Evolutionary conservation across 768 basidiomycete genomes (phyloP).

Genomic region (Boletus sp.): DNA sequence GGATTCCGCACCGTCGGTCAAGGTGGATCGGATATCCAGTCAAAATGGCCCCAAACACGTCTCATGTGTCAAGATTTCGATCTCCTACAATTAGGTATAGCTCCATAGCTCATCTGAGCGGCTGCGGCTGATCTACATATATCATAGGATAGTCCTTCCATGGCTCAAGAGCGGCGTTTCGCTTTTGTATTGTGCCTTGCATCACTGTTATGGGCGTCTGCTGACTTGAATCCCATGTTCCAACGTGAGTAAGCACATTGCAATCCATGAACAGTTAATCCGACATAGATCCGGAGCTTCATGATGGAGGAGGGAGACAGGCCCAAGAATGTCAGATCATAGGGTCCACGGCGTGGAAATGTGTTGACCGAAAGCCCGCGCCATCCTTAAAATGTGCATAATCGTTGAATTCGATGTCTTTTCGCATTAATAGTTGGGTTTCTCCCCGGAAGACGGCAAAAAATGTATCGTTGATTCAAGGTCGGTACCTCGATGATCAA

Average conservation of each 20-base stretch:
- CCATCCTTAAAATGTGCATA: not conserved
- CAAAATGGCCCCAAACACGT: not conserved
- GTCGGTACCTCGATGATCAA: not conserved
- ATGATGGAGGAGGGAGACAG: not conserved
- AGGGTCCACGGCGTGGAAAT: not conserved
- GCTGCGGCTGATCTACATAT: not conserved
- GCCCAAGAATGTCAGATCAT: not conserved
- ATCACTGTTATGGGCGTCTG: not conserved
- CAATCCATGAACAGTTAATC: not conserved
- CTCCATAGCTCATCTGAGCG: not conserved
- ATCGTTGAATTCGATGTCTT: not conserved
- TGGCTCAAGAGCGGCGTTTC: not conserved
- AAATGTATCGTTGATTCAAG: not conserved
- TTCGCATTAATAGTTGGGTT: not conserved
- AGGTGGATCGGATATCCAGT: not conserved
- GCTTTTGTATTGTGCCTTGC: not conserved
- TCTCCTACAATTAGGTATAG: not conserved
- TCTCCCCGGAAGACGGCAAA: not conserved
- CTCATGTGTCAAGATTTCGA: not conserved
- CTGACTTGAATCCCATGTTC: not conserved
- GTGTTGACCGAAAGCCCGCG: not conserved
- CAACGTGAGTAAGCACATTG: not conserved
- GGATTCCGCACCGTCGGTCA: not conserved
- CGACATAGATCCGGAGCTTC: not conserved
- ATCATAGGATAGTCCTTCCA: not conserved